Percentiles rank a stretch among this genome's conserved stretches.
Evolutionary conservation across 371 early-diverging fungal genomes (phyloP).

Genomic region (Thermomucor indicae-seudaticae): DNA sequence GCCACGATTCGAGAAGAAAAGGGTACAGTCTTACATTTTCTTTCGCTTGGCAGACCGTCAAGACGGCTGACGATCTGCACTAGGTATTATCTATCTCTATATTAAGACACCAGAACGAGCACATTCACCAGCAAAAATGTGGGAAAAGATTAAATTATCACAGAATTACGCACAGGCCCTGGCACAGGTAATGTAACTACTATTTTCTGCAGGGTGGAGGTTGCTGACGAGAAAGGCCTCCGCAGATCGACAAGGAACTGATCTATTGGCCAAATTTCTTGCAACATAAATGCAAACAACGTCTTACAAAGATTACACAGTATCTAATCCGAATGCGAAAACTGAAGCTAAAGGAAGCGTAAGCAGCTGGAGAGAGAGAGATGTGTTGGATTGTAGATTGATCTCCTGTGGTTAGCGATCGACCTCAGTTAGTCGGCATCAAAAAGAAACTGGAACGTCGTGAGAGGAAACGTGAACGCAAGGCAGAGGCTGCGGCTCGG

Average conservation of each 20-base stretch:
- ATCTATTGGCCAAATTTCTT: constrained; percentile 90
- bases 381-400: neutral
- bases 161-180: constrained; percentile 93
- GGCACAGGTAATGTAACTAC: constrained; percentile 54
- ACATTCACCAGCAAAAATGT: constrained; percentile 92
- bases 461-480: constrained; percentile 87
- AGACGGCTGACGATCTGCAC: neutral
- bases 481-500: constrained; percentile 93
- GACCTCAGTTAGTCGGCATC: constrained; percentile 81
- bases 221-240: neutral
- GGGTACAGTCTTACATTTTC: constrained; percentile 38
- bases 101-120: constrained; percentile 98
- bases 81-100: constrained; percentile 83
- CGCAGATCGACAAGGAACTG: constrained; percentile 90
- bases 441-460: constrained; percentile 94
- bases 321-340: constrained; percentile 94
- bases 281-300: constrained; percentile 98
- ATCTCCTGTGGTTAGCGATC: constrained; percentile 21
- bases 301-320: constrained; percentile 96
- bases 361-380: constrained; percentile 12
- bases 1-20: constrained; percentile 96
- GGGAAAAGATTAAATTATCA: constrained; percentile 93
- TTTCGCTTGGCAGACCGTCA: neutral
- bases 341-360: constrained; percentile 81
- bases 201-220: neutral